Evolutionary conservation across 345 rosid genomes (phyloP), one percentile per base, ranked within the genome.

Genomic region (Reutealis trisperma): DNA sequence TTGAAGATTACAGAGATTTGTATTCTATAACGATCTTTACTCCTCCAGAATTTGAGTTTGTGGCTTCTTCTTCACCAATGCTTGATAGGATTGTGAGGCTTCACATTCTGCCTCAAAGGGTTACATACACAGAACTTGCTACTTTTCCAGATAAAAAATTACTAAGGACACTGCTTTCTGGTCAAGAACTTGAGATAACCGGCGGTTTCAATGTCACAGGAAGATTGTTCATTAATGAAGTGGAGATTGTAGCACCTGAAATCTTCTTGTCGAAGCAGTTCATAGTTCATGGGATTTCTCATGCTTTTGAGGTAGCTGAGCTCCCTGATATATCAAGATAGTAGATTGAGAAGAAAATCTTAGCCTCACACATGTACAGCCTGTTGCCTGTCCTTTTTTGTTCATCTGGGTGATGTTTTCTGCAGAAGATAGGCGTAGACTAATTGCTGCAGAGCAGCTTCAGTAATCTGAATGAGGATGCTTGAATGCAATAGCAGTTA

Each of bases 281-380:
- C 75, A 81, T 88, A 41, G 80, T 92, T 76, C 97, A 94, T 75
- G 93, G 84, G 58, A 88, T 90, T 74, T 78, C 94, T 30, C 82
- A 76, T 52, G 81, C 87, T 82, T 83, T 89, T 41, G 70, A 84
- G 63, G 64, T 83, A 34, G 78, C 49, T 34, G 80, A 66, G 67
- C 67, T 75, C 63, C 83, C 77, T 75, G 72, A 58, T 5, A 52
- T 66, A 57, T 57, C 63, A 64, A 64, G 37, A 42, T 67, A 62
- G 70, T 4, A 14, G 76, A 13, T 67, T 41, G 24, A 47, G 21
- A 16, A 30, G 18, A 14, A 51, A 30, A 51, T 61, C 15, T 51
- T 51, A 74, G 63, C 47, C 60, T 74, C 24, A 49, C 10, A 0
- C 41, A 37, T 37, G 41, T 37, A 37, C 41, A 37, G 41, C 41